Base-by-base conservation (phyloP, 116 monocot genomes). In the Phalaenopsis hybrid region DNA sequence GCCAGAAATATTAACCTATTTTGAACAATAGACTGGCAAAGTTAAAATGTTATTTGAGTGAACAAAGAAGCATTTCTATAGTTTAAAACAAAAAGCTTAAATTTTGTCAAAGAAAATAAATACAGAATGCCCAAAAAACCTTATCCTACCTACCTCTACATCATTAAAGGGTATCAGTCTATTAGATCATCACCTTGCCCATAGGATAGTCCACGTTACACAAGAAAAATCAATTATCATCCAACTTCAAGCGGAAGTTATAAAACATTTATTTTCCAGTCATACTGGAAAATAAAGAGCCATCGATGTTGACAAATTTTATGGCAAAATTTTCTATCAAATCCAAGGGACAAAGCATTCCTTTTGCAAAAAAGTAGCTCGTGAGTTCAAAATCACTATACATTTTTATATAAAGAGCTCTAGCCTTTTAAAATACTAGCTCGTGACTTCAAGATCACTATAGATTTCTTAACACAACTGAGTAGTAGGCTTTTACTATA, bases 1-100 rank as follows among this genome's bases (percentile, higher is more conserved):
- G 63, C 91, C 86, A 31, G 95, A 92, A 79, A 90, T 46, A 23
- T 85, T 84, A 17, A 89, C 85, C 87, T 88, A 84, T 48, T 84
- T 88, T 80, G 59, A 79, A 84, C 51, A 81, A 45, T 44, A 88
- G 85, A 79, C 77, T 12, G 12, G 16, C 34, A n/a, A 78, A 81
- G 44, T 31, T 76, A 20, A 61, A 33, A 31, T 50, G 45, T 8
- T 9, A 45, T n/a, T 44, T 75, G 45, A 75, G 18, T 20, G 45
- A 44, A 43, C 11, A 72, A 43, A 45, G 1, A n/a, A 45, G 45
- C 31, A 45, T 45, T 52, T n/a, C 44, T 75, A 45, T 20, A 31
- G 6, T 44, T 44, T 45, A 75, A 45, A 46, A 44, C 75, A 45
- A 20, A 75, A 75, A 7, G 5, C 34, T 70, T 4, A 70, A 31